phyloP scores from a whole-genome alignment of 305 asterid species.

The Solanum aculeatissimum region DNA sequence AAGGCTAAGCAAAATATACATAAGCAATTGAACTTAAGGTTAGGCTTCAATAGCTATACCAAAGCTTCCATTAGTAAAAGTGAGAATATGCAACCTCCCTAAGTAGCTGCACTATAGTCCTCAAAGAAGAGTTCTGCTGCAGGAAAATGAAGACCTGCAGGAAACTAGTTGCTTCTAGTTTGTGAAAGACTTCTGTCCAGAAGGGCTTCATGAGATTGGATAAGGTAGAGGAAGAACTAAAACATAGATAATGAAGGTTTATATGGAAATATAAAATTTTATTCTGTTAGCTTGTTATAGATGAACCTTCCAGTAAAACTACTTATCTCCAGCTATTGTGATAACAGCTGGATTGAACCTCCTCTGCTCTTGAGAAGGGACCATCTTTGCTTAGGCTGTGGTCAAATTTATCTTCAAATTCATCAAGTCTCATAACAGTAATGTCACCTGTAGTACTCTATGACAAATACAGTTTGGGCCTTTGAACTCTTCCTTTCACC shows the following conservation, averaged over 20 bases:
- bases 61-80: neutral
- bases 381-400: neutral
- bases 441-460: neutral
- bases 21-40: neutral
- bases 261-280: neutral
- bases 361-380: neutral
- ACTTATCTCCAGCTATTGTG: neutral
- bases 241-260: neutral
- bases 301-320: neutral
- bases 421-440: neutral
- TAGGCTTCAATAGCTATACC: neutral
- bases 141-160: neutral
- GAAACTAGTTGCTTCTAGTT: neutral
- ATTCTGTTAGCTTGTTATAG: neutral
- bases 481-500: neutral
- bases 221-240: neutral
- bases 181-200: neutral
- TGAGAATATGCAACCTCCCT: neutral
- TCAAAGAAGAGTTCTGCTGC: neutral
- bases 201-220: neutral
- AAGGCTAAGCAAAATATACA: neutral
- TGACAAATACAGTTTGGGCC: neutral
- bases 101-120: neutral
- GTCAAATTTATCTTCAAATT: neutral
- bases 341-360: neutral